Evolutionary conservation across 768 basidiomycete species (phyloP), one percentile per base, ranked within the genome.

Genomic region (Mrakia gelida): DNA sequence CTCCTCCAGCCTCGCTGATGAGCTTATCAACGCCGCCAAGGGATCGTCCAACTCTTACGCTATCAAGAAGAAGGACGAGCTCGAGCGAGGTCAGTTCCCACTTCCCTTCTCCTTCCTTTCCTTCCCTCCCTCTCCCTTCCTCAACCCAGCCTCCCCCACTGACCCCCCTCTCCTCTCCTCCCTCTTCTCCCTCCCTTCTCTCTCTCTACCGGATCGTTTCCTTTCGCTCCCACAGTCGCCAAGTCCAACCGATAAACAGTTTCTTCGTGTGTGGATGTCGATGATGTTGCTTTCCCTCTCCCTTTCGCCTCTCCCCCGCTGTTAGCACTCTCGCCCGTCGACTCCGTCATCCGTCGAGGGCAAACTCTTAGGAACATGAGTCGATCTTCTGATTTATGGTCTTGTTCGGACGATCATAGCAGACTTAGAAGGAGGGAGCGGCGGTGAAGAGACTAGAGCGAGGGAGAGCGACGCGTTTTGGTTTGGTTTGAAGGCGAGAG

Each of bases 1-100:
- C 18, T 59, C 9, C 8, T 59, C 26, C n/a, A 59, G 59, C 87
- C 89, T 98, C 74, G 96, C 97, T 79, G 97, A 98, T 85, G 97
- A 99, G 86, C 92, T 98, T 84, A 98, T 98, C 89, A 99, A 99
- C 86, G 97, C 97, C 75, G 97, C 96, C 81, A 98, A 99, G 88
- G 97, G 97, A 81, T 98, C 97, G 71, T 98, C 95, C 84, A 99
- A 99, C 92, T 98, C 96, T 75, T 99, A 98, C 85, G 96, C 96
- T 80, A 99, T 99, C 89, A 98, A 98, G 94, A 95, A 95, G 93
- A 97, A 95, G 88, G 95, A 98, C 61, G 75, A 75, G 75, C 75
- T 75, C 75, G 75, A 75, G 75, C 75, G 75, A 75, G 67, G 67
- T 75, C 16, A 3, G 71, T 45, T 38, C 32, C 15, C 38, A 26